Base-by-base conservation (phyloP, 805 yeast species). In the Candida piceae region DNA sequence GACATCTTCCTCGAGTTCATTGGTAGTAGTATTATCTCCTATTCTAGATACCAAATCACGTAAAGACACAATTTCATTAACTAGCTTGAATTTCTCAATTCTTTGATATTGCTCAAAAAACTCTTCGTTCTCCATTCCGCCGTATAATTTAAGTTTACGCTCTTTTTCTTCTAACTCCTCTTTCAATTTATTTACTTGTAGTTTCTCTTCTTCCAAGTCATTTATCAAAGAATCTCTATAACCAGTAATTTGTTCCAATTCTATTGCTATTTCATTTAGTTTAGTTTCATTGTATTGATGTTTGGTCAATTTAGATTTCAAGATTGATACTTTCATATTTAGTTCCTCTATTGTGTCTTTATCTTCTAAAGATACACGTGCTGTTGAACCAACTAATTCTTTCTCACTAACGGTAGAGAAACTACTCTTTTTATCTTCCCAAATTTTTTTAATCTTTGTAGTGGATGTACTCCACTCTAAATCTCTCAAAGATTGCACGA, bases 221-320 rank as follows among this genome's bases (percentile, higher is more conserved):
- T 30, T 12, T 4, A 35, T 35, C 9, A 64, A 34, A n/a, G 20
- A 17, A 6, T 44, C 48, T 21, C 56, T 54, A 15, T 55, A 46
- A 1, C 28, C 22, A 18, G 55, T 56, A 31, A 60, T 36, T 8
- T 44, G 46, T 7, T 43, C 39, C 18, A 67, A n/a, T 45, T 42
- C 40, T 32, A 35, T 6, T 17, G 43, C 32, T 10, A 58, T 35
- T 5, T 52, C 47, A 1, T 41, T 32, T 3, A 64, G 35, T 13
- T 50, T 54, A 8, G 43, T 41, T 22, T 64, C 66, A 13, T 60
- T 58, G 0, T 48, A 47, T 26, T 56, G 52, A 5, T 63, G 50
- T 4, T 63, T 55, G 12, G 44, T 45, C 46, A 75, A 53, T 43
- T 70, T 72, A 5, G 63, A 59, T 42, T 73, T 69, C 25, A 76